Evolutionary conservation across 192 early-diverging fungal genomes (phyloP).

Genomic region (Coemansia sp.): DNA sequence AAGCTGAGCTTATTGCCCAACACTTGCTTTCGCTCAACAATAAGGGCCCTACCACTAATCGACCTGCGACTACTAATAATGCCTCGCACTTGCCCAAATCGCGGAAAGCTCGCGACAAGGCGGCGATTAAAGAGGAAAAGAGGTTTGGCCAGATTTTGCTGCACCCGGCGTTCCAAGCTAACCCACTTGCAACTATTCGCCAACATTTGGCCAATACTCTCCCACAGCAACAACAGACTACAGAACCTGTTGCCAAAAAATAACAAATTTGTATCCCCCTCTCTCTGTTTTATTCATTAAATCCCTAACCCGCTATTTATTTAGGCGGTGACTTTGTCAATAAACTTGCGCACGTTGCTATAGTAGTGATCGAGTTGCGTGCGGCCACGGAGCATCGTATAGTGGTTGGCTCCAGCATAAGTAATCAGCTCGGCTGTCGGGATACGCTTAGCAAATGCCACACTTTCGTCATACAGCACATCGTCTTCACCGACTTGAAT

Average conservation of each 20-base stretch:
- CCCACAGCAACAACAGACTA: constrained; percentile 1
- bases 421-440: constrained; percentile 11
- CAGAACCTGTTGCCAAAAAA: not conserved
- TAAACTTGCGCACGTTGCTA: constrained; percentile 20
- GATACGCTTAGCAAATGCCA: constrained; percentile 9
- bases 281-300: not conserved
- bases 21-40: constrained; percentile 17
- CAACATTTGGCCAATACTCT: constrained; percentile 78
- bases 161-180: constrained; percentile 73
- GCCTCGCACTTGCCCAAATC: constrained; percentile 8
- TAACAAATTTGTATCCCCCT: not conserved
- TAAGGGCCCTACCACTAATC: not conserved
- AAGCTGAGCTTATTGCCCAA: constrained; percentile 23
- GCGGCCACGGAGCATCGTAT: constrained; percentile 26
- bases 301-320: not conserved
- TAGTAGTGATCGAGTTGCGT: constrained; percentile 28
- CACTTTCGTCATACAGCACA: constrained; percentile 25
- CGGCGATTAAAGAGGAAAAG: constrained; percentile 69
- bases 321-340: not conserved
- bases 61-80: not conserved
- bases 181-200: constrained; percentile 72
- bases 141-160: constrained; percentile 73
- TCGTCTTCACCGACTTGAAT: constrained; percentile 29
- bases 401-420: constrained; percentile 33
- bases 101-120: constrained; percentile 65